A percentile compares a stretch with the other conserved stretches of the same genome.
Conservation (phyloP, 768 basidiomycete genomes). For the Boletus tomentosulus region DNA sequence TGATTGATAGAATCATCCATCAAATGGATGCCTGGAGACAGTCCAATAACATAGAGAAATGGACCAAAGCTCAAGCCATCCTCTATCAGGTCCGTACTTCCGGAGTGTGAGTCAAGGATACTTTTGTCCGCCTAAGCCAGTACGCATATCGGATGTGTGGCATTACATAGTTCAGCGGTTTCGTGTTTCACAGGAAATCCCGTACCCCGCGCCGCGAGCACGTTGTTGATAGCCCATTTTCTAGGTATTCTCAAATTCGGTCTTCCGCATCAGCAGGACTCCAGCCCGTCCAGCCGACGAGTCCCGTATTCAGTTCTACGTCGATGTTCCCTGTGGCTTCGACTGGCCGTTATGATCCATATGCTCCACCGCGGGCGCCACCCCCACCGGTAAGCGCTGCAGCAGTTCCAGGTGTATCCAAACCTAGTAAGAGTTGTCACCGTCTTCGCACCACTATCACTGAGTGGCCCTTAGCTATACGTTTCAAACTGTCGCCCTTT, state of each 20-base stretch:
- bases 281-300: constrained; percentile 24
- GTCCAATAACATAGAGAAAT: constrained; percentile 56
- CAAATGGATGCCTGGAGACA: constrained; percentile 60
- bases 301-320: constrained; percentile 17
- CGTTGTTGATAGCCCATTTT: constrained; percentile 15
- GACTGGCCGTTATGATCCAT: constrained; percentile 59
- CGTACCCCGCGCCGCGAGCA: constrained; percentile 2
- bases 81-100: constrained; percentile 60
- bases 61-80: constrained; percentile 64
- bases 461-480: constrained; percentile 46
- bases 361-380: constrained; percentile 52
- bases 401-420: constrained; percentile 24
- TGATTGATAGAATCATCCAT: constrained; percentile 69
- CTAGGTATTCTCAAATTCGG: constrained; percentile 28
- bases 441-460: neutral
- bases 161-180: constrained; percentile 6
- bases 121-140: constrained; percentile 9
- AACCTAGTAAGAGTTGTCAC: constrained; percentile 25
- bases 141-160: constrained; percentile 10
- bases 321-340: constrained; percentile 23
- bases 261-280: constrained; percentile 20
- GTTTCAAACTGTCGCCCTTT: constrained; percentile 80
- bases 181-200: constrained; percentile 4
- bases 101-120: constrained; percentile 56
- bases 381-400: constrained; percentile 37